Percentiles rank a stretch among this genome's conserved stretches.
phyloP scores from a whole-genome alignment of 345 rosid genomes.

The Ceriops tagal region DNA sequence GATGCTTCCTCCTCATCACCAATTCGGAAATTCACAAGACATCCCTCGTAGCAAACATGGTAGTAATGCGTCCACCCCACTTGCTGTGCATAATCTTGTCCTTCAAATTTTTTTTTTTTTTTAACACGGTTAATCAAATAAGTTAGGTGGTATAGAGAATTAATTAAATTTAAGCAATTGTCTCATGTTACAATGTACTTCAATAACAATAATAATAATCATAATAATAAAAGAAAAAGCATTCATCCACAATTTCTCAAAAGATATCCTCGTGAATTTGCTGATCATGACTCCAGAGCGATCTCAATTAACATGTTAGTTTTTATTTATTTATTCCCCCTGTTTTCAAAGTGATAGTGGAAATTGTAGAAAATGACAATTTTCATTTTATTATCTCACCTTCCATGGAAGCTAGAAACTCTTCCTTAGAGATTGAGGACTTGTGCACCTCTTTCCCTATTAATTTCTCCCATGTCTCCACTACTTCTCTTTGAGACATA shows the following conservation, averaged over 20 bases:
- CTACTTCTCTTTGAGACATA: constrained; percentile 48
- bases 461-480: constrained; percentile 49
- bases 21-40: constrained; percentile 47
- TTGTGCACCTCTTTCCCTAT: constrained; percentile 48
- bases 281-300: too few relatives aligned
- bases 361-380: too few relatives aligned
- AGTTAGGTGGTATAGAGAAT: too few relatives aligned
- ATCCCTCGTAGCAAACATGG: constrained; percentile 59
- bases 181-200: too few relatives aligned
- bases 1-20: constrained; percentile 50
- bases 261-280: too few relatives aligned
- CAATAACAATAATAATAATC: too few relatives aligned
- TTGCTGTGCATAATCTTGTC: constrained; percentile 38
- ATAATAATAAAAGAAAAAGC: too few relatives aligned
- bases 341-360: too few relatives aligned
- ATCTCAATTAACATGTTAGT: too few relatives aligned
- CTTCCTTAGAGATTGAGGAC: constrained; percentile 37
- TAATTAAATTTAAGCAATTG: too few relatives aligned
- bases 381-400: constrained; percentile 15
- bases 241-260: too few relatives aligned
- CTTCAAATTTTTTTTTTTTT: background rate
- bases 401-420: constrained; percentile 39
- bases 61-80: constrained; percentile 49
- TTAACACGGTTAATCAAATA: background rate
- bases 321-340: too few relatives aligned